Percentiles rank a stretch among this genome's conserved stretches.
Evolutionary conservation across 768 basidiomycete genomes (phyloP).

Genomic region (Cystofilobasidium ferigula): DNA sequence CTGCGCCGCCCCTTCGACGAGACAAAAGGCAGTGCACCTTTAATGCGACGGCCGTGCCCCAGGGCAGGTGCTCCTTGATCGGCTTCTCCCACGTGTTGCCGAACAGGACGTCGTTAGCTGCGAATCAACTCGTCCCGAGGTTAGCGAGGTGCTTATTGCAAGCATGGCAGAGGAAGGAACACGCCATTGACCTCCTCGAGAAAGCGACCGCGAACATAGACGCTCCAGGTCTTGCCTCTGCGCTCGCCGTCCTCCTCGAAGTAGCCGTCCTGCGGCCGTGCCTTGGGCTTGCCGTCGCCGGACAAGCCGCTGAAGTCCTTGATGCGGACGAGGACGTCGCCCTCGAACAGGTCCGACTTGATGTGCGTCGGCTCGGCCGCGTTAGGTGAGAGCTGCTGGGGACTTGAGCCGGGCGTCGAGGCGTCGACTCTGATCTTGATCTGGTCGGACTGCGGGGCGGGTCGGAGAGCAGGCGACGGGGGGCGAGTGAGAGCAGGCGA

Average conservation of each 20-base stretch:
- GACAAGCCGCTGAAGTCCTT: slow-evolving; percentile 20
- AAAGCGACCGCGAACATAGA: slow-evolving; percentile 18
- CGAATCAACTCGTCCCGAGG: too few relatives aligned
- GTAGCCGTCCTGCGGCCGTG: slow-evolving; percentile 1
- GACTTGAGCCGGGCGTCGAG: background rate
- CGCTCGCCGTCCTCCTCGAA: slow-evolving; percentile 12
- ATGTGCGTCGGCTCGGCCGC: slow-evolving; percentile 12
- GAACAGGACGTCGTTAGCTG: slow-evolving; percentile 23
- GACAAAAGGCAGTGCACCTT: background rate
- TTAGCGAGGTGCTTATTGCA: background rate
- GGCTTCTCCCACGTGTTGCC: slow-evolving; percentile 24
- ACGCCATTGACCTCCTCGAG: slow-evolving; percentile 20
- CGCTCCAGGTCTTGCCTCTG: slow-evolving; percentile 17
- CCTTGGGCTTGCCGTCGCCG: slow-evolving; percentile 3
- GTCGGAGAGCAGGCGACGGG: slow-evolving; percentile 1
- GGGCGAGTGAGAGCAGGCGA: background rate
- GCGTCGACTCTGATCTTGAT: slow-evolving; percentile 2
- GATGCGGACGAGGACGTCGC: slow-evolving; percentile 22
- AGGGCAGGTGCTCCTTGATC: slow-evolving; percentile 22
- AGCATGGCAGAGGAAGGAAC: background rate
- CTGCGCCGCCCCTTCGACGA: too few relatives aligned
- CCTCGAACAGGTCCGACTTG: slow-evolving; percentile 15
- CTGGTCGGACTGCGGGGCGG: background rate
- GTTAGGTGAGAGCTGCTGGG: slow-evolving; percentile 11
- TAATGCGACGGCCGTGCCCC: slow-evolving; percentile 23